Base-by-base conservation (phyloP, 2,329 filamentous ascomycete genomes). In the Pezicula neosporulosa region DNA sequence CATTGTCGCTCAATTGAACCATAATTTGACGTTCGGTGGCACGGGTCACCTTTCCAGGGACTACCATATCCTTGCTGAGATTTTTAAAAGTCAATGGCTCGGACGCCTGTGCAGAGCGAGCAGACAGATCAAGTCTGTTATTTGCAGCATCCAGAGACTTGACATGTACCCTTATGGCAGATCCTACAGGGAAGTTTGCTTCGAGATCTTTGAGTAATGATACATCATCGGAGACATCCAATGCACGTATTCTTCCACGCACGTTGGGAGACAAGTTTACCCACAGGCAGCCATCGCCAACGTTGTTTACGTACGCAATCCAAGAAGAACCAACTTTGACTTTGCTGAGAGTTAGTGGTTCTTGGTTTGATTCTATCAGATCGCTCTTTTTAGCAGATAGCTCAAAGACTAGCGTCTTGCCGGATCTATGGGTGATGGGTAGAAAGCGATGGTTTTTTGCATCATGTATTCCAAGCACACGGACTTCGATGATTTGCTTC, bases 271-370 rank as follows among this genome's bases (percentile, higher is more conserved):
- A 90, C 19, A 99, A 72, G 64, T 91, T 97, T 43, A 95, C 87
- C 93, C 94, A 97, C 19, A 96, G 77, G 64, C 82, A 89, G 57
- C 89, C 85, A 27, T 89, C 80, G 19, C 81, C 81, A 55, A 93
- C 77, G 65, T 97, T 97, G 76, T 97, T 99, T 66, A 99, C 83
- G 64, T 93, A 97, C 1, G 87, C 92, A 47, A 95, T 70, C 69
- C 89, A 84, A 2, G 79, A 81, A 16, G 87, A 85, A 16, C 87
- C 91, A 47, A 82, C 73, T 61, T 86, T 77, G 55, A 99, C 73
- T 53, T 89, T 82, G 24, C 89, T 84, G 30, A 97, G 73, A 7
- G 83, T 83, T 43, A 96, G 73, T 1, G 85, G 73, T 48, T 84
- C 77, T 38, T 85, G 68, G 52, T 87, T 80, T 51, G 66, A 68